Conservation (phyloP, 768 basidiomycete species). For the Russula brevipes region DNA sequence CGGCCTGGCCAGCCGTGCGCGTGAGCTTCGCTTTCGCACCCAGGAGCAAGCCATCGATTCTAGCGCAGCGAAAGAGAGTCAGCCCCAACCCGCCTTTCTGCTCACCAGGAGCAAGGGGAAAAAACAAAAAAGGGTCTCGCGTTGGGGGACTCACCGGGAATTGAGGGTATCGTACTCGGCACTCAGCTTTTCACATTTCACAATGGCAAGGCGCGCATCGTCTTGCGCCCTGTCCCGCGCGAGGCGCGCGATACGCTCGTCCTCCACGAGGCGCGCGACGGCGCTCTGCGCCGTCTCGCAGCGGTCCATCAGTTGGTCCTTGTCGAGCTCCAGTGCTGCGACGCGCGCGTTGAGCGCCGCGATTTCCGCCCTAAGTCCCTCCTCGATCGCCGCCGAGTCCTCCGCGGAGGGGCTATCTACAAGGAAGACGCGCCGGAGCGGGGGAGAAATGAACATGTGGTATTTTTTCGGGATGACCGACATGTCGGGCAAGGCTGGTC, state of each 20-base stretch:
- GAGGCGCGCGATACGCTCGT: slow-evolving; percentile 3
- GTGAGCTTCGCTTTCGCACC: no score
- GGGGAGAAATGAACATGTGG: slow-evolving; percentile 9
- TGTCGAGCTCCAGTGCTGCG: slow-evolving; percentile 14
- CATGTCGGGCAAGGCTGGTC: slow-evolving; percentile 12
- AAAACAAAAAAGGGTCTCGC: no score
- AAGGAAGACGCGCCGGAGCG: slow-evolving; percentile 19
- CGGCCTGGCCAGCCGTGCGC: no score
- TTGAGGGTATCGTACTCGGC: neutral
- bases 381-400: neutral
- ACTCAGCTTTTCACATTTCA: neutral
- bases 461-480: slow-evolving; percentile 18
- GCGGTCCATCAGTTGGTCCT: slow-evolving; percentile 13
- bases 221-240: neutral
- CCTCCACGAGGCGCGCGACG: neutral
- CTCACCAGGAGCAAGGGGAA: neutral
- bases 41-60: neutral
- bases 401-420: neutral
- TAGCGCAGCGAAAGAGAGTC: neutral
- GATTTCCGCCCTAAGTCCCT: slow-evolving; percentile 3
- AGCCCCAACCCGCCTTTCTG: neutral
- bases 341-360: slow-evolving; percentile 3
- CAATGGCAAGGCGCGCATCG: neutral
- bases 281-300: slow-evolving; percentile 2
- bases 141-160: neutral